Conservation (phyloP, 1,284 basidiomycete species). For the Cutaneotrichosporon curvatum region DNA sequence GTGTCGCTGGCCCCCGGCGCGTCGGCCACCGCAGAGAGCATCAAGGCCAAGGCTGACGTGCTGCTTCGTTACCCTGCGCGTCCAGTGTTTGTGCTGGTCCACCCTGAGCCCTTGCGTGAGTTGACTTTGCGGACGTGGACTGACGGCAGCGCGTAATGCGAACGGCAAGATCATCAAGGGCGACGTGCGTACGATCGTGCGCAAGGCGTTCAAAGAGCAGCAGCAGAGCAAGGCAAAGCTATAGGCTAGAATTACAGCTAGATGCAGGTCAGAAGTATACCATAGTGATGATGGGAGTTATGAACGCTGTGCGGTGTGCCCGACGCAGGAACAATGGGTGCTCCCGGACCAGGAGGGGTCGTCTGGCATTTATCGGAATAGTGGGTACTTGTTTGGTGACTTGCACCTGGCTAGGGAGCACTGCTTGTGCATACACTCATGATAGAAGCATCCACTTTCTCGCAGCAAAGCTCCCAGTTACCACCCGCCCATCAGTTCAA, state of each 20-base stretch:
- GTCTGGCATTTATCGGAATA: too few species aligned
- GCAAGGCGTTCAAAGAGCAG: slow-evolving; percentile 1
- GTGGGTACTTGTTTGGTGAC: too few species aligned
- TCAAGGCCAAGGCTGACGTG: slow-evolving; percentile 7
- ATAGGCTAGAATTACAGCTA: neutral
- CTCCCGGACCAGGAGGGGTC: too few species aligned
- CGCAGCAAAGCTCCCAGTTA: too few species aligned
- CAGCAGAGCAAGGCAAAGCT: slow-evolving; percentile 4
- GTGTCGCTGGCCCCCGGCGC: slow-evolving; percentile 23
- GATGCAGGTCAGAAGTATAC: neutral
- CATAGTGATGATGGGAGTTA: too few species aligned
- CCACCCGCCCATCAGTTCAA: too few species aligned
- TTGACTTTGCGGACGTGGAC: neutral
- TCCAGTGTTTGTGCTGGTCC: slow-evolving; percentile 20
- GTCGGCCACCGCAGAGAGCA: slow-evolving; percentile 4
- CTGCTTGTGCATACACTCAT: too few species aligned
- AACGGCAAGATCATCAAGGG: slow-evolving; percentile 17
- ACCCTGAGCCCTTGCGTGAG: slow-evolving; percentile 14
- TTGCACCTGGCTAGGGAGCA: too few species aligned
- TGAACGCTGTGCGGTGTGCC: too few species aligned
- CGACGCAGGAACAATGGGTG: too few species aligned
- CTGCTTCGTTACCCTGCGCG: slow-evolving; percentile 22
- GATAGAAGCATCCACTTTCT: too few species aligned
- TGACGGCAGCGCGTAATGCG: slow-evolving; percentile 14
- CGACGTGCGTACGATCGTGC: slow-evolving; percentile 13